Evolutionary conservation across 306 rosid species (phyloP).

Genomic region (Cucurbita pepo): DNA sequence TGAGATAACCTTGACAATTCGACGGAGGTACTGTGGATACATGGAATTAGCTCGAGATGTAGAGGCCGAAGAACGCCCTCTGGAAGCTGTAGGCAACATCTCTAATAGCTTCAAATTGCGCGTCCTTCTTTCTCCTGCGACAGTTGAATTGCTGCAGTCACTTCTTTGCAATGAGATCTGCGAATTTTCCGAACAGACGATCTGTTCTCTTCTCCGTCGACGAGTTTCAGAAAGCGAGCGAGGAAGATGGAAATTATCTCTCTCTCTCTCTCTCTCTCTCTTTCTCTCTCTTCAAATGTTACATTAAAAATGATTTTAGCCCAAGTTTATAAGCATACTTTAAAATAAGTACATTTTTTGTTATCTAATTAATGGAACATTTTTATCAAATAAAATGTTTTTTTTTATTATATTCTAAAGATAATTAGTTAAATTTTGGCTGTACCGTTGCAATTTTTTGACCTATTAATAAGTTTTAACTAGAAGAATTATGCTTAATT

Average conservation of each 20-base stretch:
- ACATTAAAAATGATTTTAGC: neutral
- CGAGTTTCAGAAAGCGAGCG: neutral
- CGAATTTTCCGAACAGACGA: neutral
- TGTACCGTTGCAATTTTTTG: too few species aligned
- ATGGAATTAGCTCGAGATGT: constrained; percentile 71
- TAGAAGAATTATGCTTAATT: too few species aligned
- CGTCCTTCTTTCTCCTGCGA: neutral
- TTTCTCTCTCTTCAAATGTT: neutral
- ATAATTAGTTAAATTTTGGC: too few species aligned
- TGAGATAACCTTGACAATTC: constrained; percentile 73
- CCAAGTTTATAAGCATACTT: neutral
- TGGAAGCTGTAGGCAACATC: constrained; percentile 85
- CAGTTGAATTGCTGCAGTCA: neutral
- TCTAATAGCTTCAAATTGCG: neutral
- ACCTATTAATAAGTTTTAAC: too few species aligned
- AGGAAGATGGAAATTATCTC: neutral
- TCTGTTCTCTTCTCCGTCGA: constrained; percentile 5
- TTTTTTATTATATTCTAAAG: too few species aligned
- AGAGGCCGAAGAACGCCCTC: constrained; percentile 73
- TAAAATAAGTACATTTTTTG: neutral
- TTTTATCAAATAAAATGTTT: too few species aligned
- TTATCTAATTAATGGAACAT: too few species aligned
- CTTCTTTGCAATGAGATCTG: constrained; percentile 25
- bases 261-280: neutral
- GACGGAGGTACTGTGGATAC: constrained; percentile 72